Base-by-base conservation (phyloP, 2,329 filamentous ascomycete genomes). In the Fusarium pseudocircinatum region DNA sequence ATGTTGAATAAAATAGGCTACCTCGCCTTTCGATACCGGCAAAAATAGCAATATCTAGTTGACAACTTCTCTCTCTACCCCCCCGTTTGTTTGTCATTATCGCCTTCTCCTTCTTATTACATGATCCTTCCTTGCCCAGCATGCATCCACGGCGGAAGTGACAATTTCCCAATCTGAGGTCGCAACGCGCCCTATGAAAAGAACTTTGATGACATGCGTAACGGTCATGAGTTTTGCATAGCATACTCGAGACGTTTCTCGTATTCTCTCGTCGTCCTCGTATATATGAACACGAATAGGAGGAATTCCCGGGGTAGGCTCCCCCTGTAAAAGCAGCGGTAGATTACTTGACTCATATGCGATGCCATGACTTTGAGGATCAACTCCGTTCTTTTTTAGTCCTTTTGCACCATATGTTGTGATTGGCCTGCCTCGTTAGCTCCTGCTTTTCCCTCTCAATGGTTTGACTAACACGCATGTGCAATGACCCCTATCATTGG, bases 101-200 rank as follows among this genome's bases (percentile, higher is more conserved):
- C 40, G 16, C 2, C 14, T 3, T 16, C 14, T 20, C 24, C 24
- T 44, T 20, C 18, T 20, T 4, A 20, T 20, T 12, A 9, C 3
- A 14, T 20, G 24, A 6, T 10, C 18, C 9, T 46, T 46, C 5
- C 6, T 46, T 1, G 0, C 0, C 43, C 43, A 28, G 24, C 24
- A 22, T 4, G 0, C 6, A 14, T 46, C 0, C 4, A 46, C 8
- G 1, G 43, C 43, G 0, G 5, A 4, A 26, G 8, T 0, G 12
- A 46, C 2, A 2, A 0, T 20, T 0, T 46, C 12, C 7, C 0
- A 46, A 7, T 46, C 43, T 7, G 18, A 0, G 6, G 0, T 0
- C 13, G 3, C 9, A 13, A 46, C 43, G 2, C 43, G 24, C 6
- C 43, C 43, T 28, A 46, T 28, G 4, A 28, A 46, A 11, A 46